Evolutionary conservation across 306 rosid species (phyloP).

Genomic region (Citrullus amarus): DNA sequence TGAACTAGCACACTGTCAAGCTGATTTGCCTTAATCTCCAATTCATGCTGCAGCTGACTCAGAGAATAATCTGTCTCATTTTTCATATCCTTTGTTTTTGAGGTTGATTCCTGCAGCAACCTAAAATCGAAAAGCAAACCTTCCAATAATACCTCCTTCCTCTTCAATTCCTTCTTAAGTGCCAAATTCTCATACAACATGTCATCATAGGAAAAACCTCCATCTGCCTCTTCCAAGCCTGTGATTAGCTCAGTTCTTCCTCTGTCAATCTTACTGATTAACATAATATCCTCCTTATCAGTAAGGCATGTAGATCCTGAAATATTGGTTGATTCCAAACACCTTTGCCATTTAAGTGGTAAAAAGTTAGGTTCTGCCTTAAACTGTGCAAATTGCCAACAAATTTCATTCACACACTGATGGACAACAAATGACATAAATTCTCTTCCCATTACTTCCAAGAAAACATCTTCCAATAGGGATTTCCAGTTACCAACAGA

Average conservation of each 20-base stretch:
- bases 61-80: slow-evolving; percentile 52
- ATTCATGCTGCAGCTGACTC: slow-evolving; percentile 49
- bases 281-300: slow-evolving; percentile 17
- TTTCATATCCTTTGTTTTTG: slow-evolving; percentile 59
- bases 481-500: slow-evolving; percentile 34
- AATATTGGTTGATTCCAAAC: neutral
- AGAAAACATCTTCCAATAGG: slow-evolving; percentile 43
- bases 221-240: slow-evolving; percentile 24
- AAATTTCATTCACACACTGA: slow-evolving; percentile 33
- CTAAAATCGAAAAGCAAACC: slow-evolving; percentile 87
- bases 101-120: slow-evolving; percentile 77
- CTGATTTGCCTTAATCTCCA: slow-evolving; percentile 52
- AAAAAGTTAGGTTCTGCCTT: slow-evolving; percentile 15
- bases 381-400: slow-evolving; percentile 16
- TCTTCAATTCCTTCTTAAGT: slow-evolving; percentile 52
- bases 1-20: slow-evolving; percentile 42
- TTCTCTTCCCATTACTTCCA: slow-evolving; percentile 37
- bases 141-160: slow-evolving; percentile 69
- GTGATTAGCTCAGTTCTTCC: slow-evolving; percentile 16
- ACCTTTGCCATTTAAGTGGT: slow-evolving; percentile 21
- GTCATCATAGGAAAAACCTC: slow-evolving; percentile 25
- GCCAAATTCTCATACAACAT: slow-evolving; percentile 36
- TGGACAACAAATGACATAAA: slow-evolving; percentile 36
- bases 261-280: slow-evolving; percentile 12
- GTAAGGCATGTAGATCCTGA: slow-evolving; percentile 17